These are phyloP conservation scores for Pseudocercospora fuligena DNA, from an alignment of 2,329 filamentous ascomycete genomes.

Conservation along the genomic window DNA sequence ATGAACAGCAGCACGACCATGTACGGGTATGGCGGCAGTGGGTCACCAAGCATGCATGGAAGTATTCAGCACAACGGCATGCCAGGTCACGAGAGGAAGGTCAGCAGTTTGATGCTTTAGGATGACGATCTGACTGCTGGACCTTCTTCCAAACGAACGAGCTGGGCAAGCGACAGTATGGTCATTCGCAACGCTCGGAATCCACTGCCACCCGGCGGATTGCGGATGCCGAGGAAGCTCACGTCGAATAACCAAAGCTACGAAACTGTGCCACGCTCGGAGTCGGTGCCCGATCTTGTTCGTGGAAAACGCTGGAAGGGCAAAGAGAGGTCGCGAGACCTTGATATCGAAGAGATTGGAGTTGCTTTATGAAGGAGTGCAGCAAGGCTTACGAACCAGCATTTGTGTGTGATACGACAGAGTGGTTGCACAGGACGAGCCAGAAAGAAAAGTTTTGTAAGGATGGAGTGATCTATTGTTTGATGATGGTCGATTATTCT, in stretches of 20 bases:
- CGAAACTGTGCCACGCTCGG: neutral
- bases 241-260: neutral
- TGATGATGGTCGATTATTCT: neutral
- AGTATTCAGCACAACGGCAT: slow-evolving; percentile 16
- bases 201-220: neutral
- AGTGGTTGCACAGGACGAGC: slow-evolving; percentile 2
- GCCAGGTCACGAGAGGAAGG: slow-evolving; percentile 32
- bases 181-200: neutral
- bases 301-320: neutral
- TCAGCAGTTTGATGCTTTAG: slow-evolving; percentile 30
- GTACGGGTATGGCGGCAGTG: slow-evolving; percentile 23
- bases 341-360: neutral
- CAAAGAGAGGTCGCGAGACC: neutral
- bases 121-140: slow-evolving; percentile 8
- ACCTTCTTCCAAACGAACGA: neutral
- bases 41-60: slow-evolving; percentile 16
- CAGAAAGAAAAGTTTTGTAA: neutral
- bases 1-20: slow-evolving; percentile 16
- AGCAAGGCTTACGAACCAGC: neutral
- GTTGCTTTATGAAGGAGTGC: neutral
- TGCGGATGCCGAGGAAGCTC: neutral
- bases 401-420: neutral
- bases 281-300: neutral
- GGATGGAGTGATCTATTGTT: neutral
- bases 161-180: neutral